Percentiles rank a stretch among this genome's conserved stretches.
Evolutionary conservation across 164 flowering plant genomes (phyloP).

Genomic region (Nelumbo lutea): DNA sequence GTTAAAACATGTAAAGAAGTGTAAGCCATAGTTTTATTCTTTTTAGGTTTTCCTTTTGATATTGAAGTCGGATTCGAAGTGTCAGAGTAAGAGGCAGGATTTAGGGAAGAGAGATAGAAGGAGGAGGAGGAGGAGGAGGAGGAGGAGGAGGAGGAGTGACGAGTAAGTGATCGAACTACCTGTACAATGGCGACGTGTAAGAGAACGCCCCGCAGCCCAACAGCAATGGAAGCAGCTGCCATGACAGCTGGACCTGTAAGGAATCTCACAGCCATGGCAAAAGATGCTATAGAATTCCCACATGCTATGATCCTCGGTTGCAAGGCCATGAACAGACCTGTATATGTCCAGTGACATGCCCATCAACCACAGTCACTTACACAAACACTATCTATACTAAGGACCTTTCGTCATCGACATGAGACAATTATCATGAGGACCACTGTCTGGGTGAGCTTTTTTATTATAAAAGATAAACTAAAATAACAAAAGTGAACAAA

Average conservation of each 20-base stretch:
- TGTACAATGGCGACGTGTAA: constrained; percentile 86
- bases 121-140: constrained; percentile 29
- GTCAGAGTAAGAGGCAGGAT: no score
- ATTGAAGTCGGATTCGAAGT: no score
- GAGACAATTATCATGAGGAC: no score
- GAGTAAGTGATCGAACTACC: constrained; percentile 32
- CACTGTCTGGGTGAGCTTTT: no score
- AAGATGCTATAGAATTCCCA: constrained; percentile 81
- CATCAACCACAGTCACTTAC: constrained; percentile 13
- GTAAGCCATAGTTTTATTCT: neutral
- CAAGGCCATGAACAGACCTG: constrained; percentile 98
- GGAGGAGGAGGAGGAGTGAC: constrained; percentile 6
- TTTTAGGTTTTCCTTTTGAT: no score
- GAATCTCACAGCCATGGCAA: constrained; percentile 93
- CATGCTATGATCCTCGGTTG: constrained; percentile 98
- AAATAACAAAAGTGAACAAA: neutral
- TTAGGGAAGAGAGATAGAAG: constrained; percentile 2
- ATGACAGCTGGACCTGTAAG: constrained; percentile 93
- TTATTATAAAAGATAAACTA: no score
- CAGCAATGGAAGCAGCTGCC: constrained; percentile 90
- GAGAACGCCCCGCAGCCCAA: constrained; percentile 77
- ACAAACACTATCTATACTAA: constrained; percentile 12
- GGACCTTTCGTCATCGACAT: neutral
- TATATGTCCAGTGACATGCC: neutral
- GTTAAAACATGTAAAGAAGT: neutral